Percentiles rank a stretch among this genome's conserved stretches.
Evolutionary conservation across 108 stramenopile species (phyloP).

Genomic region (Asterionellopsis glacialis): DNA sequence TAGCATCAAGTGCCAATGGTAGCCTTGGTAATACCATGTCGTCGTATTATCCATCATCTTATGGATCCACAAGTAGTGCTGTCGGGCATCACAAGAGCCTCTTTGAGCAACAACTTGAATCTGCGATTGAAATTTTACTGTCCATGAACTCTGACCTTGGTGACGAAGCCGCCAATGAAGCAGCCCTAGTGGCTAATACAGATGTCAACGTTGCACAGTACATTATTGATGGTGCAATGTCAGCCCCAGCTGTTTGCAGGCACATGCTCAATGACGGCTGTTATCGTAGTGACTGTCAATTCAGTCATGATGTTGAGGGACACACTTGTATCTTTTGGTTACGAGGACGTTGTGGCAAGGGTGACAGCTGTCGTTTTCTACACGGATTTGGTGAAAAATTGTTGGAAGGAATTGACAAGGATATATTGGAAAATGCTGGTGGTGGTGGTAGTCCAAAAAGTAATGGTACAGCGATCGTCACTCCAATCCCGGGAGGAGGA

Average conservation of each 20-base stretch:
- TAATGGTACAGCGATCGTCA: neutral
- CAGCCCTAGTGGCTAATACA: slow-evolving; percentile 46
- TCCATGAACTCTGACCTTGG: slow-evolving; percentile 56
- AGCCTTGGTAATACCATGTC: slow-evolving; percentile 6
- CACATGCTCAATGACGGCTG: slow-evolving; percentile 71
- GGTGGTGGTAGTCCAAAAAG: slow-evolving; percentile 2
- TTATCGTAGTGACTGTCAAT: slow-evolving; percentile 77
- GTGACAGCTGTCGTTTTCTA: slow-evolving; percentile 54
- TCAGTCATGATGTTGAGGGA: slow-evolving; percentile 69
- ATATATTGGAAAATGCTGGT: slow-evolving; percentile 11
- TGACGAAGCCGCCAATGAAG: slow-evolving; percentile 50
- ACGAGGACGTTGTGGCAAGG: slow-evolving; percentile 66
- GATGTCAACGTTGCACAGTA: slow-evolving; percentile 75
- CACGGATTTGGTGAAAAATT: slow-evolving; percentile 65
- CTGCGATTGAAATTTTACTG: slow-evolving; percentile 57
- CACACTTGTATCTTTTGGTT: slow-evolving; percentile 78
- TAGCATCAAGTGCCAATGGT: neutral
- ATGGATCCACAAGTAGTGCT: neutral
- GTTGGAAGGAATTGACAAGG: slow-evolving; percentile 39
- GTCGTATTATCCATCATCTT: neutral
- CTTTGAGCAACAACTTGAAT: slow-evolving; percentile 36
- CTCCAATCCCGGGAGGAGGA: neutral
- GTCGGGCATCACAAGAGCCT: slow-evolving; percentile 14
- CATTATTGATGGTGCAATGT: slow-evolving; percentile 55
- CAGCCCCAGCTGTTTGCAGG: slow-evolving; percentile 63